A percentile compares a stretch with the other conserved stretches of the same genome.
These are phyloP conservation scores for Boeremia exigua DNA, from an alignment of 2,329 filamentous ascomycete species.

Conservation along the genomic window DNA sequence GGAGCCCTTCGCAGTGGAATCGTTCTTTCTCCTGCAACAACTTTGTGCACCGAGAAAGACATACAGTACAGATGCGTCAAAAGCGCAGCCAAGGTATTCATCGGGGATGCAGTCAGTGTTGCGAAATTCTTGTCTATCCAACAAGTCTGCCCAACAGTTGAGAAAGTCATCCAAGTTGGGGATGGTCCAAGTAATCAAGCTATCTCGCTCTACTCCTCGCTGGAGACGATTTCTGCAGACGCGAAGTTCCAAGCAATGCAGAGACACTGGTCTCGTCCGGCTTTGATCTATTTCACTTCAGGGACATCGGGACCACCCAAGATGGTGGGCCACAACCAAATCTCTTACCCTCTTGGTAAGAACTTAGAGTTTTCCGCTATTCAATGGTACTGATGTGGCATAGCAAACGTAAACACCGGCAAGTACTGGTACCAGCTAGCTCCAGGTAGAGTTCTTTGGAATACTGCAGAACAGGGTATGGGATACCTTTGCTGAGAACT, in stretches of 20 bases:
- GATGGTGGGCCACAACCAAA: conserved; percentile 12
- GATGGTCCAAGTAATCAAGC: neutral
- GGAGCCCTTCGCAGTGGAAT: conserved; percentile 11
- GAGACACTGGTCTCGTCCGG: conserved; percentile 1
- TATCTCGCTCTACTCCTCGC: neutral
- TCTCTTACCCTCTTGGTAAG: conserved; percentile 12
- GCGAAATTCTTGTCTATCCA: neutral
- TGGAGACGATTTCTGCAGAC: neutral
- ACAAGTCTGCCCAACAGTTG: neutral
- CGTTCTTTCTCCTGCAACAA: conserved; percentile 4
- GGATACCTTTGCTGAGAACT: neutral
- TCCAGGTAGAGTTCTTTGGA: conserved; percentile 11
- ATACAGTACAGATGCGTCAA: conserved; percentile 8
- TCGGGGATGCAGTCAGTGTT: conserved; percentile 9
- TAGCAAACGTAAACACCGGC: conserved; percentile 6
- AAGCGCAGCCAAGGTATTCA: conserved; percentile 7
- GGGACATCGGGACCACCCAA: conserved; percentile 16
- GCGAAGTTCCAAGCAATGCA: neutral
- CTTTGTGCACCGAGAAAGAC: conserved; percentile 8
- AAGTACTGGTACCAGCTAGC: conserved; percentile 11
- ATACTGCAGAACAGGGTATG: conserved; percentile 12
- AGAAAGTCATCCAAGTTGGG: neutral
- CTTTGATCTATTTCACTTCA: conserved; percentile 11
- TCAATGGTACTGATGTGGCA: neutral
- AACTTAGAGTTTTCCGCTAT: too few species aligned